A percentile compares a stretch with the other conserved stretches of the same genome.
phyloP scores from a whole-genome alignment of 2,329 filamentous ascomycete genomes.

The Furcasterigmium sp. region DNA sequence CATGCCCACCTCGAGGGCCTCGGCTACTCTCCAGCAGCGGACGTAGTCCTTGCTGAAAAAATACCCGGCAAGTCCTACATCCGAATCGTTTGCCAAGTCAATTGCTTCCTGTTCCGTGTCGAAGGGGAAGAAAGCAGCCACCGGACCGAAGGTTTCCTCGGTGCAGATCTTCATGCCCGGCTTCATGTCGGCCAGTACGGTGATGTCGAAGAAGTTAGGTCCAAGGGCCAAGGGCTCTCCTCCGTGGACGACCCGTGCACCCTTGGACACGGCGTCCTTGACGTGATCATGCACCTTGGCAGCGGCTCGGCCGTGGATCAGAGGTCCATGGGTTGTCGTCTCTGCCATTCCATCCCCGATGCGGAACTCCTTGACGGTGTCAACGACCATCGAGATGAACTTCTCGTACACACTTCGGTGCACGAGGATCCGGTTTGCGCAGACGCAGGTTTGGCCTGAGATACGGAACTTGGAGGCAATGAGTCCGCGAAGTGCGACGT shows the following conservation, averaged over 20 bases:
- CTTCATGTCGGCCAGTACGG: constrained; percentile 55
- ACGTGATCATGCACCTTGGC: no score
- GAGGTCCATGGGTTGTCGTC: constrained; percentile 53
- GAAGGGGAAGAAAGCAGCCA: constrained; percentile 23
- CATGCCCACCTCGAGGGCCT: constrained; percentile 60
- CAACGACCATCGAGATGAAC: constrained; percentile 43
- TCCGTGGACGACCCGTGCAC: no score
- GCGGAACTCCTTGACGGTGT: constrained; percentile 51
- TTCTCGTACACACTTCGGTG: constrained; percentile 55
- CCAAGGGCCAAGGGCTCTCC: no score
- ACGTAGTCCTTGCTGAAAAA: constrained; percentile 26
- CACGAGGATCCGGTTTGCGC: constrained; percentile 25
- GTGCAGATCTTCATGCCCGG: constrained; percentile 21
- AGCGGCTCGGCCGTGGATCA: constrained; percentile 63
- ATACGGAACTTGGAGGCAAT: constrained; percentile 67
- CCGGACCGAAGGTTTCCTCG: constrained; percentile 26
- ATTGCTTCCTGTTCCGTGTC: constrained; percentile 32
- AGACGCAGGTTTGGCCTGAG: constrained; percentile 67
- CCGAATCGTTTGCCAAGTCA: constrained; percentile 30
- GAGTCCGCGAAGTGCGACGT: constrained; percentile 60
- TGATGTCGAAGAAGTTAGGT: no score
- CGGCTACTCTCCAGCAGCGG: constrained; percentile 38
- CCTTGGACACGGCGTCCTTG: no score
- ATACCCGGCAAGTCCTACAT: constrained; percentile 29
- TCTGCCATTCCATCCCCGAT: constrained; percentile 51